phyloP scores from a whole-genome alignment of 2,329 filamentous ascomycete species.

The Diplodia seriata region DNA sequence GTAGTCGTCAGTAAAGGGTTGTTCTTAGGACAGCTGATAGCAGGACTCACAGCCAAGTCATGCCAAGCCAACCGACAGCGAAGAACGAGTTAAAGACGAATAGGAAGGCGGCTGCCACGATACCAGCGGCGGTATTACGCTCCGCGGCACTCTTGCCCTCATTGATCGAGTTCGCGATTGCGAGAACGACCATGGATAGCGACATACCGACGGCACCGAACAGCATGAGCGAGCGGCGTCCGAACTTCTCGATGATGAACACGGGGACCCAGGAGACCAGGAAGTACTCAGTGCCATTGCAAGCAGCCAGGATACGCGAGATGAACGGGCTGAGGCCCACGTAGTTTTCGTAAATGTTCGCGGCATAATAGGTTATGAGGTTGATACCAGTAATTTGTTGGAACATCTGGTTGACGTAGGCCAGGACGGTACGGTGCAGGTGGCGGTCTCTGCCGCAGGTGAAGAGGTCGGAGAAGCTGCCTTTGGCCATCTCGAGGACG shows the following conservation, averaged over 20 bases:
- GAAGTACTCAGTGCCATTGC: constrained; percentile 52
- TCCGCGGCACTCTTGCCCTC: constrained; percentile 25
- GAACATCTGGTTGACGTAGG: constrained; percentile 65
- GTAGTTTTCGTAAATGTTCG: constrained; percentile 52
- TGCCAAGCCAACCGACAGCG: constrained; percentile 78
- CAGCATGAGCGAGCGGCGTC: constrained; percentile 48
- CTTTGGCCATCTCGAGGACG: constrained; percentile 50
- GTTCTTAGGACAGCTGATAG: neutral
- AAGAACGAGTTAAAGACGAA: constrained; percentile 94
- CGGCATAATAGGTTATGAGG: constrained; percentile 40
- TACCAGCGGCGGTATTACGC: constrained; percentile 29
- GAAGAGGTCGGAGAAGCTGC: constrained; percentile 64
- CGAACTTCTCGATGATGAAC: constrained; percentile 50
- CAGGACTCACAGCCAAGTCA: constrained; percentile 61
- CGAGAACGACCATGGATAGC: constrained; percentile 45
- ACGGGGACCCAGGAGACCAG: constrained; percentile 52
- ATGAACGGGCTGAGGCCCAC: constrained; percentile 48
- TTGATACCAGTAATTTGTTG: constrained; percentile 53
- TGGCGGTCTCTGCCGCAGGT: constrained; percentile 64
- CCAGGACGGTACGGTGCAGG: constrained; percentile 62
- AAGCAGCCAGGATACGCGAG: constrained; percentile 49
- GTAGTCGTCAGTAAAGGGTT: constrained; percentile 34
- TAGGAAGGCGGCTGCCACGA: constrained; percentile 74
- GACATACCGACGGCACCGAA: constrained; percentile 49
- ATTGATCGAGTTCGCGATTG: constrained; percentile 43